Base-by-base conservation (phyloP, 768 basidiomycete species). In the Boletus sp. region DNA sequence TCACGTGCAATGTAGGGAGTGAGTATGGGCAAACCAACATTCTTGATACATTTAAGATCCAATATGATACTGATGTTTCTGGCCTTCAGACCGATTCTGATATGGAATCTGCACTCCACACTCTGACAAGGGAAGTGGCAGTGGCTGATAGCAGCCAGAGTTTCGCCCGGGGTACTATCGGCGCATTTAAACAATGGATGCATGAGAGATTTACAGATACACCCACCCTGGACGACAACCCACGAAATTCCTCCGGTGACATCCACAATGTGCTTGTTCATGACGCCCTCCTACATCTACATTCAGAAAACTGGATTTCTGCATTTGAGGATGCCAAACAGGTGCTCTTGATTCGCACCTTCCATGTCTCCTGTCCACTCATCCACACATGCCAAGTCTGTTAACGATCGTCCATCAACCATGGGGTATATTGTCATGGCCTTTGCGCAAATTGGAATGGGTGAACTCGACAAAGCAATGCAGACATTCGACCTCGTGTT, bases 361-460 rank as follows among this genome's bases (percentile, higher is more conserved):
- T 15, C 10, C 3, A 10, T 37, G 37, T 37, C 1, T 5, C 12
- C 9, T 32, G 32, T 14, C 20, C 7, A 36, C 33, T 45, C 7
- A 50, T 17, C 11, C 1, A 10, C 15, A 1, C 6, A 4, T n/a
- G n/a, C 29, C 33, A 9, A 60, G 55, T 60, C 59, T 20, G 11
- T 57, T 8, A 11, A 41, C 2, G 12, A 20, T 30, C 55, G 11
- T 8, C 28, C 33, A n/a, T 57, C 59, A 18, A 20, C 52, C 7
- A 53, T 60, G 30, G 55, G 59, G 8, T 46, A 57, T 24, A 46
- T 60, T 28, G 37, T 24, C 20, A 56, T 20, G 51, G 47, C 51
- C n/a, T 30, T 45, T 35, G 55, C 59, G 3, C 55, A 56, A n/a
- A 18, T 52, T 7, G 54, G 51, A 12, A 41, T 15, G 41, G 51